phyloP scores from a whole-genome alignment of 108 stramenopile species.

The Discostella stelligeroides region DNA sequence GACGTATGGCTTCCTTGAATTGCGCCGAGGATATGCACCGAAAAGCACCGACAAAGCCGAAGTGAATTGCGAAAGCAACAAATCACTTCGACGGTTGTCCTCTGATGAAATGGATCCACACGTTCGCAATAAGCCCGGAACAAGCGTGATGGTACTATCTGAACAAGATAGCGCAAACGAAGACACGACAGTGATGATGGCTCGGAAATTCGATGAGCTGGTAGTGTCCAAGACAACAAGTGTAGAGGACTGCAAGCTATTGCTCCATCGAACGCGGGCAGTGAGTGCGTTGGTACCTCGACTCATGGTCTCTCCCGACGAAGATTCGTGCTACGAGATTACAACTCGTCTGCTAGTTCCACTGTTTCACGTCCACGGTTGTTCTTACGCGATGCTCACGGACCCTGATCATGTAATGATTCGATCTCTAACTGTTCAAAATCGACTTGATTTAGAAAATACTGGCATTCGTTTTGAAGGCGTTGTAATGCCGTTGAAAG shows the following conservation, averaged over 20 bases:
- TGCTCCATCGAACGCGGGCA: constrained; percentile 34
- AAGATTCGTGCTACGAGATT: constrained; percentile 35
- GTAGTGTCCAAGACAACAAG: constrained; percentile 29
- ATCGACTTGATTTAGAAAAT: constrained; percentile 9
- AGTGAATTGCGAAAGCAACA: background rate
- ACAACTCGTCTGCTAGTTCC: constrained; percentile 33
- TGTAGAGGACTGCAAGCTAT: constrained; percentile 27
- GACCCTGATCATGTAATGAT: constrained; percentile 35
- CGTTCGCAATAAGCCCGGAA: too few relatives aligned
- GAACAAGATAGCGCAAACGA: constrained; percentile 20
- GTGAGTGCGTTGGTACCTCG: constrained; percentile 24
- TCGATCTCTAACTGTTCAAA: constrained; percentile 24
- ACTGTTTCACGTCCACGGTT: constrained; percentile 35
- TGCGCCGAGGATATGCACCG: background rate
- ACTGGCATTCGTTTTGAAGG: constrained; percentile 31
- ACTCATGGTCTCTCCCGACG: constrained; percentile 44
- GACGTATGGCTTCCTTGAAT: constrained; percentile 7
- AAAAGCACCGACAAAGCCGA: background rate
- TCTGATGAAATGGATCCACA: too few relatives aligned
- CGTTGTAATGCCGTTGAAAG: constrained; percentile 19
- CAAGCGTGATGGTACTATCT: constrained; percentile 25
- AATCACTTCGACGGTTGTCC: too few relatives aligned
- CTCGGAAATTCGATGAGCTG: constrained; percentile 25
- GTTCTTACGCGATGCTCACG: constrained; percentile 29
- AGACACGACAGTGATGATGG: constrained; percentile 18